Conservation (phyloP, 2,329 filamentous ascomycete species). For the Fusarium papillatum region DNA sequence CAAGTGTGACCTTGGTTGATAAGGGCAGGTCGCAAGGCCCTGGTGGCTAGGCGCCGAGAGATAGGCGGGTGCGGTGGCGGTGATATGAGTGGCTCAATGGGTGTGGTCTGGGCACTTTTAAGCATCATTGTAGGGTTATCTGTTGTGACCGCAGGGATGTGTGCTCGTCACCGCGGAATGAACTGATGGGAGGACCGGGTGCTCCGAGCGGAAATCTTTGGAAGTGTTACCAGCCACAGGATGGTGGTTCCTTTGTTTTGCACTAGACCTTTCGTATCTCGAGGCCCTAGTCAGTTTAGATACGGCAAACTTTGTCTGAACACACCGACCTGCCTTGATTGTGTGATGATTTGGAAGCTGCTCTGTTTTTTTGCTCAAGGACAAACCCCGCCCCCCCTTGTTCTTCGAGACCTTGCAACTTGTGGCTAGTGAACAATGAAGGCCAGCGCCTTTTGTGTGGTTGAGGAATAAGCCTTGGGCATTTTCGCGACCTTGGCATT, state of each 20-base stretch:
- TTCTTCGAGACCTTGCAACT: neutral
- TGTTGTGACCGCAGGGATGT: constrained; percentile 23
- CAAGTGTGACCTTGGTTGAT: constrained; percentile 39
- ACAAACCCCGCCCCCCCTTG: neutral
- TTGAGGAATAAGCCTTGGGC: neutral
- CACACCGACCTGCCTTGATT: neutral
- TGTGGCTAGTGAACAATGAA: neutral
- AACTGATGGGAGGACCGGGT: constrained; percentile 14
- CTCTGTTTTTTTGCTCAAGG: neutral
- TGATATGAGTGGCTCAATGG: neutral
- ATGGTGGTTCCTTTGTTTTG: neutral
- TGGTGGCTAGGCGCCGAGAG: constrained; percentile 8
- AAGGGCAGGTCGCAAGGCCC: constrained; percentile 43
- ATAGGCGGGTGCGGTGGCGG: neutral
- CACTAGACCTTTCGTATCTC: neutral
- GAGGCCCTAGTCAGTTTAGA: neutral
- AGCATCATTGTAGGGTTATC: constrained; percentile 39
- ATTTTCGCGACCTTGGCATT: neutral
- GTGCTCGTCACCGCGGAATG: constrained; percentile 14
- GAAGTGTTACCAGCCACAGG: neutral
- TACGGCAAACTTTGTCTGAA: neutral
- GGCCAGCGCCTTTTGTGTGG: neutral
- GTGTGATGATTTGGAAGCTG: neutral
- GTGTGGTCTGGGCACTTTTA: constrained; percentile 1
- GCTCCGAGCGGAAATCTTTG: constrained; percentile 4